Evolutionary conservation across 352 stramenopile species (phyloP), one percentile per base, ranked within the genome.

Genomic region (Phytopythium kandeliae): DNA sequence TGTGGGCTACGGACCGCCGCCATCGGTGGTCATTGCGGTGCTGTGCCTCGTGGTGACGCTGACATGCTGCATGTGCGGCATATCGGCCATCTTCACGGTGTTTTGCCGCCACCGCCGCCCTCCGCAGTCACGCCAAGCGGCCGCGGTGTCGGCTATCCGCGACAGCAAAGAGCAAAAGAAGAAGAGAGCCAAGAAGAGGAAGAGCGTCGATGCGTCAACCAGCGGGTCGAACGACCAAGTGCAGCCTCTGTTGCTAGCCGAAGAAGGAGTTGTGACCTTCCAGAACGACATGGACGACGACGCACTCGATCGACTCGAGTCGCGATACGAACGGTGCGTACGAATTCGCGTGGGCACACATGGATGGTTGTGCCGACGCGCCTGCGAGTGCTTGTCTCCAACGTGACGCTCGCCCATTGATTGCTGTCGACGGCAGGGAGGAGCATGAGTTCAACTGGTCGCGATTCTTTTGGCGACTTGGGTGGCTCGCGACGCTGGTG

Each of bases 21-120:
- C 76, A 16, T 88, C 80, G 0, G 84, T 95, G 16, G 84, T 95
- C 9, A 86, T 95, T 46, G 80, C 78, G 3, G 84, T 95, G 55
- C 63, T 95, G 21, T 90, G 77, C 49, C 62, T 95, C 1, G 71
- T 95, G 41, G 74, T 88, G 28, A 90, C 77, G 54, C 51, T 92
- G n/a, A 85, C 79, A 22, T 92, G 80, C 71, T 95, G 84, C 57
- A 63, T 84, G 21, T 91, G 81, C 52, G 81, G 81, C 51, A 66
- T 90, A 15, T 85, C 69, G 17, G 69, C 81, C 30, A 89, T 92
- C 56, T 92, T 75, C 53, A 85, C 81, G 13, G 73, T 89, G 16
- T 92, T 89, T 46, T 68, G 78, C 51, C 66, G 70, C 36, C n/a
- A n/a, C n/a, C 50, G 38, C 17, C 67, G 62, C 26, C 46, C 42